These are phyloP conservation scores for Aspergillus panamensis DNA, from an alignment of 495 filamentous ascomycete species.

Conservation along the genomic window DNA sequence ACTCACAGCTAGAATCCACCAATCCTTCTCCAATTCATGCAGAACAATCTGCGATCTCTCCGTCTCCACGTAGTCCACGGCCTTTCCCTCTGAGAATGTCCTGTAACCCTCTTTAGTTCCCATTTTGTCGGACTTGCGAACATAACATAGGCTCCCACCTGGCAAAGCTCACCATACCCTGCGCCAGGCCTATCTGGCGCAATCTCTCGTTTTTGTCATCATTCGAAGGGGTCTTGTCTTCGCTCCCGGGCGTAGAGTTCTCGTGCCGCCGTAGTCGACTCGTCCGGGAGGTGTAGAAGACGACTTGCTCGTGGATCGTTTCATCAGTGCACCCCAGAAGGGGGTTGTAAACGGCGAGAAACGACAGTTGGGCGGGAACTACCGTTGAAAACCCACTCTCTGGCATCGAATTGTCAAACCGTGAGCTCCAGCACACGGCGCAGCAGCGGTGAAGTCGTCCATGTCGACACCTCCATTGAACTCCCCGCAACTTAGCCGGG, in stretches of 20 bases:
- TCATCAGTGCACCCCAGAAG: constrained; percentile 83
- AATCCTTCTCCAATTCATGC: constrained; percentile 79
- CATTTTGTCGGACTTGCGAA: constrained; percentile 6
- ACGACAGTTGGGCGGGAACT: constrained; percentile 81
- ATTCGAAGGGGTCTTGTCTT: constrained; percentile 52
- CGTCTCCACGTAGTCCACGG: constrained; percentile 85
- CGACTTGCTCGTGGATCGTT: constrained; percentile 82
- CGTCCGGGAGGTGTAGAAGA: constrained; percentile 70
- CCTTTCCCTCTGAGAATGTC: constrained; percentile 71
- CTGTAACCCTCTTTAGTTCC: constrained; percentile 33
- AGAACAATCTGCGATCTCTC: constrained; percentile 80
- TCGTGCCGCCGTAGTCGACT: constrained; percentile 31
- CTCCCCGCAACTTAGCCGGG: constrained; percentile 14
- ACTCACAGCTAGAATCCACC: constrained; percentile 89
- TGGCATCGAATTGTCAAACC: constrained; percentile 37
- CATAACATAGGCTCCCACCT: constrained; percentile 43
- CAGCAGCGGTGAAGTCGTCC: constrained; percentile 4
- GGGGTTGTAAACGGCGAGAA: constrained; percentile 92
- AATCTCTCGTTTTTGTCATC: constrained; percentile 76
- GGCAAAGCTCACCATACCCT: constrained; percentile 94
- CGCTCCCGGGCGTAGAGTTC: constrained; percentile 41
- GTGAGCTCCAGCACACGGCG: constrained; percentile 19
- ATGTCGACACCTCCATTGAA: neutral
- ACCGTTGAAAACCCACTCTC: constrained; percentile 37
- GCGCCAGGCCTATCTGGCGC: constrained; percentile 92